A percentile compares a stretch with the other conserved stretches of the same genome.
These are phyloP conservation scores for Podaxis pistillaris DNA, from an alignment of 768 basidiomycete species.

Conservation along the genomic window DNA sequence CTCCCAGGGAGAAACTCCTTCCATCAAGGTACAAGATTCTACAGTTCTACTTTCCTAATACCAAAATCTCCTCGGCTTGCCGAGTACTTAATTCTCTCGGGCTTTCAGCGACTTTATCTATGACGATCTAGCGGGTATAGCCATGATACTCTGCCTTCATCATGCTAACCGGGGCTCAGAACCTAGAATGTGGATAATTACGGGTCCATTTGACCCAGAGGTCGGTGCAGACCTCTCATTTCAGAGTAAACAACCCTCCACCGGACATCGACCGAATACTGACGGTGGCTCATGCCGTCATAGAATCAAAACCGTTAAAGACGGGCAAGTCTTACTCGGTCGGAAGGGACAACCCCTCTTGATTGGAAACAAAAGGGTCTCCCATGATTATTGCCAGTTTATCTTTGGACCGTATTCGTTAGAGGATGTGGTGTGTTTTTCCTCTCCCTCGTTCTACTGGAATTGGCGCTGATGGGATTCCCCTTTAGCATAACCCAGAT, in stretches of 20 bases:
- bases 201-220: constrained; percentile 53
- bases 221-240: constrained; percentile 30
- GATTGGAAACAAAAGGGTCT: constrained; percentile 63
- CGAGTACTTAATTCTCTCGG: not conserved
- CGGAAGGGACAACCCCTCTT: constrained; percentile 52
- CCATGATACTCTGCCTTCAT: not conserved
- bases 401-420: constrained; percentile 48
- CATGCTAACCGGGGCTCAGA: not conserved
- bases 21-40: too few species aligned
- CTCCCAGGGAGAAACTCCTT: not conserved
- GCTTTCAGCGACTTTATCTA: not conserved
- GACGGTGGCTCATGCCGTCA: not conserved
- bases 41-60: too few species aligned
- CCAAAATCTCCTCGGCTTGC: not conserved
- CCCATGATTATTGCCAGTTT: constrained; percentile 57
- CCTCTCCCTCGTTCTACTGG: not conserved
- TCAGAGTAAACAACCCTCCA: constrained; percentile 34
- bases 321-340: constrained; percentile 58
- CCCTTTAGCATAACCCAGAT: constrained; percentile 45
- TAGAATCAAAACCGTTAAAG: constrained; percentile 58
- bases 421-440: constrained; percentile 53
- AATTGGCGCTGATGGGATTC: not conserved
- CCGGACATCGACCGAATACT: not conserved
- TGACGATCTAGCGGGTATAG: not conserved
- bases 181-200: constrained; percentile 50